Evolutionary conservation across 2,329 filamentous ascomycete genomes (phyloP), one percentile per base, ranked within the genome.

Genomic region (Fusarium ambrosium): DNA sequence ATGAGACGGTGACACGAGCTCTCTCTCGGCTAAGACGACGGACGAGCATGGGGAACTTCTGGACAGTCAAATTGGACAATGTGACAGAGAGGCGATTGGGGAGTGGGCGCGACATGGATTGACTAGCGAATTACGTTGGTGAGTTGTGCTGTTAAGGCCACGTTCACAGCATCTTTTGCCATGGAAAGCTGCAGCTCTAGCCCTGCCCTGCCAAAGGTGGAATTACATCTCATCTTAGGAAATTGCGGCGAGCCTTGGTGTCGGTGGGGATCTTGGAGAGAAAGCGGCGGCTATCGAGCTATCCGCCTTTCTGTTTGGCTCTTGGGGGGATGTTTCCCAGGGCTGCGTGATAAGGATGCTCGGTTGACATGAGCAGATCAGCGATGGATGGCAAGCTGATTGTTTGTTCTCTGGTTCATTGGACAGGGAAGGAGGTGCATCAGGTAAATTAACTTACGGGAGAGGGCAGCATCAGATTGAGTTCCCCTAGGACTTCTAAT

Each of bases 171-270:
- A 65, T 69, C 63, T 71, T 43, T 20, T 32, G 37, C 39, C 68
- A 63, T 70, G 67, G 62, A 29, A 68, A 66, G 56, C 48, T 62
- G 64, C 64, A 66, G 58, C 56, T 64, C 34, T 63, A 68, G 68
- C 68, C 68, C 53, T 74, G 65, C 68, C 68, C 56, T 74, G 63
- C 48, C 58, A 32, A 34, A 69, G 55, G 56, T 77, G 68, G 70
- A 74, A 78, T 78, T 79, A 64, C 67, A 69, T 51, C 73, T 79
- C 77, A 79, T 79, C 77, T 79, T 77, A 78, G 73, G 77, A 79
- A 79, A 79, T 79, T 79, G 61, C 75, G 60, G 55, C 65, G 62
- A 71, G 61, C 45, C 48, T 53, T 53, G 48, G 48, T 73, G 59
- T 69, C 63, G 51, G 76, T 78, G 77, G 78, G 77, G 78, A 74